Evolutionary conservation across 2,329 filamentous ascomycete genomes (phyloP), one percentile per base, ranked within the genome.

Genomic region (Didymella sp.): DNA sequence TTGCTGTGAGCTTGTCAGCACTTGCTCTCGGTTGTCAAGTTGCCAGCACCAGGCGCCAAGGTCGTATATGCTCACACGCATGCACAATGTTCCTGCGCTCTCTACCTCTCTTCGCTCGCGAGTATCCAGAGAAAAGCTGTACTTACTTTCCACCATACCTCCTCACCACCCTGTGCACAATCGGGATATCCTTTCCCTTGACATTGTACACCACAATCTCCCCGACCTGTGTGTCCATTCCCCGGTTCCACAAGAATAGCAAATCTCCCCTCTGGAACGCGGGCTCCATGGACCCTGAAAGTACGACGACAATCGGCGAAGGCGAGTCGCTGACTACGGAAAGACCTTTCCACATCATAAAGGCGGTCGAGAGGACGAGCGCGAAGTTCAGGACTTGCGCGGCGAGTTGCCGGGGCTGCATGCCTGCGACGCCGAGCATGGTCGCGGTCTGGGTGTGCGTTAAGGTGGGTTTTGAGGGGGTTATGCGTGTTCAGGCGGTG

Each of bases 141-240:
- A 68, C 82, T 79, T 70, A 84, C 83, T 80, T 79, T 75, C 82
- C 82, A 44, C 85, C 85, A 76, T 86, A 88, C 63, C 82, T 82
- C 78, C 93, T 86, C 51, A 98, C 89, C 9, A 98, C 85, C 47
- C 95, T 84, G 80, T 99, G 95, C 65, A 99, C 95, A 77, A 99
- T 99, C 27, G 95, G 95, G 62, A 99, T 98, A 65, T 96, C 91
- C 82, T 98, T 99, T 56, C 89, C 92, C 75, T 87, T 85, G 51
- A 96, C 90, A 73, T 96, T 96, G 78, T 90, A 91, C 44, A 91
- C 88, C 64, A 91, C 89, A 60, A 90, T 82, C 77, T 91, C 89
- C 17, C 89, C 89, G 42, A 91, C 80, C 69, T 89, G 83, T 1
- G 87, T 88, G 40, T 88, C 83, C 72, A 75, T 59, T 51, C 82